A percentile compares a stretch with the other conserved stretches of the same genome.
Evolutionary conservation across 75 land plant genomes (phyloP).

Genomic region (Selaginella moellendorffii): DNA sequence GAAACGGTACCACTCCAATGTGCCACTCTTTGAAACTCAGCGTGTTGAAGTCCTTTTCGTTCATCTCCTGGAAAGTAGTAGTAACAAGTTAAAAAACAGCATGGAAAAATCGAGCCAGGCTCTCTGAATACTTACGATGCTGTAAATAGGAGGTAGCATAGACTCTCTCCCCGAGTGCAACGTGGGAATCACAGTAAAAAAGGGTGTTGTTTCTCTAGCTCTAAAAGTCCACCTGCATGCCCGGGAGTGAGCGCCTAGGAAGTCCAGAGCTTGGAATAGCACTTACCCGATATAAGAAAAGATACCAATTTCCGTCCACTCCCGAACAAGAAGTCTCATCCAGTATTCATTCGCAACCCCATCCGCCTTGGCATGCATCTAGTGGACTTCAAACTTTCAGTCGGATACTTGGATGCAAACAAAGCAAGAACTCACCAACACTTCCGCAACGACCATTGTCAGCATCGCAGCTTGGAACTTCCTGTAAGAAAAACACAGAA

Average conservation of each 20-base stretch:
- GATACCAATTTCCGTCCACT: constrained; percentile 72
- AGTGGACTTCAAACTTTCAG: not conserved
- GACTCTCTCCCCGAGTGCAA: constrained; percentile 31
- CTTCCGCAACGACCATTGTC: constrained; percentile 54
- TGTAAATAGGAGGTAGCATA: constrained; percentile 67
- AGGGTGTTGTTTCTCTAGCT: constrained; percentile 47
- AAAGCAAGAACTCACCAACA: constrained; percentile 32
- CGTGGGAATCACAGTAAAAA: constrained; percentile 68
- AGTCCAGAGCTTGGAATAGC: no score
- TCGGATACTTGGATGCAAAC: not conserved
- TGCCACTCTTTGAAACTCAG: constrained; percentile 62
- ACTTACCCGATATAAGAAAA: constrained; percentile 81
- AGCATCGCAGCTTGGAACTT: constrained; percentile 78
- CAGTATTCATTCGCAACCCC: constrained; percentile 52
- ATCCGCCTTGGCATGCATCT: constrained; percentile 55
- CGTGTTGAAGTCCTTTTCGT: constrained; percentile 54
- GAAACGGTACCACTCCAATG: constrained; percentile 65
- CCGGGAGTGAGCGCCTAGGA: not conserved
- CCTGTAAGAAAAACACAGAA: constrained; percentile 26
- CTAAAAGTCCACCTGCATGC: constrained; percentile 66
- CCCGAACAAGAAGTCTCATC: constrained; percentile 60
- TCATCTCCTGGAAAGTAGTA: constrained; percentile 55
- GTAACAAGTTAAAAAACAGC: no score
- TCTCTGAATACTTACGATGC: constrained; percentile 60
- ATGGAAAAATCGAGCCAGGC: no score